Base-by-base conservation (phyloP, 2,329 filamentous ascomycete genomes). In the Cephalotrichum gorgonifer region DNA sequence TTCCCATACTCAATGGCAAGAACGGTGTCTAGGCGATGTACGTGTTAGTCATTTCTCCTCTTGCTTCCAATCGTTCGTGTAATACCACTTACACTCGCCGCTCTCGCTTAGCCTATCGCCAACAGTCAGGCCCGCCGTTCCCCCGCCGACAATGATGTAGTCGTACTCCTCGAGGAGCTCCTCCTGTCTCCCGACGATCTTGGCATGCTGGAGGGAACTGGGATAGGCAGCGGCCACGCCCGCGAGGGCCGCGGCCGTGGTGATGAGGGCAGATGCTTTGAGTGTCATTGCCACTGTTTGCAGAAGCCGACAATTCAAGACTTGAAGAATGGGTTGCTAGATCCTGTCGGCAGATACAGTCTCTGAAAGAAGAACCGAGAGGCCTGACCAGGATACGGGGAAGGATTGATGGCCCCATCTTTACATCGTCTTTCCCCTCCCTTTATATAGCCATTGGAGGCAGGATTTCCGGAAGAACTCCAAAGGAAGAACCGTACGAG, bases 41-140 rank as follows among this genome's bases (percentile, higher is more conserved):
- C 15, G 20, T 20, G 23, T 30, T 22, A 38, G 7, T 39, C 22
- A 4, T 11, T 27, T 30, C 4, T 22, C 7, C 26, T 7, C 2
- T 27, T 50, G 39, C 17, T n/a, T 17, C 8, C 20, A 3, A 17
- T 17, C 14, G 25, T 15, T 39, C 8, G 14, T 20, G 28, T 14
- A 20, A 17, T 6, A 6, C n/a, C 41, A 57, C 20, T 51, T 55
- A 54, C 67, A 58, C 39, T 60, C 52, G 12, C 63, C 56, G 48
- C 68, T 57, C 50, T 68, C 66, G 1, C 64, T 62, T 26, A 73
- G 55, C 2, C 66, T 57, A 26, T 65, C 60, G 17, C 63, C 64
- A 14, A 73, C 56, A 4, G 63, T 62, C 22, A 73, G 56, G 27
- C 70, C 71, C 14, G 68, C 66, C 7, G 67, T 68, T 2, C 70